These are phyloP conservation scores for Penicillium cinerascens DNA, from an alignment of 495 filamentous ascomycete species.

Conservation along the genomic window DNA sequence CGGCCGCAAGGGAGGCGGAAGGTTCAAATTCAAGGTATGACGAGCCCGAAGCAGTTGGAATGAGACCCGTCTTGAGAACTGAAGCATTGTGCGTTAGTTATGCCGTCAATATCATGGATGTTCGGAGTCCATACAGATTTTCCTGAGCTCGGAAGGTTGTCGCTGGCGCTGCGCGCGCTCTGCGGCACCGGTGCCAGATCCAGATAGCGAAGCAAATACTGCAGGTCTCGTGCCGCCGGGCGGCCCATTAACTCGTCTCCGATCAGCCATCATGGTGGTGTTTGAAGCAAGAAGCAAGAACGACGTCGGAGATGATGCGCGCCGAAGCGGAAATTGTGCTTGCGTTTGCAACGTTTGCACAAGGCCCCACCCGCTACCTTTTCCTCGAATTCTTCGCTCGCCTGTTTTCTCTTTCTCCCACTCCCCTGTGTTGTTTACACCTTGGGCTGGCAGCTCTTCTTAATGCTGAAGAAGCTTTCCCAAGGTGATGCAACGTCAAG, in stretches of 20 bases:
- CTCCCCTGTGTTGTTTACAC: slow-evolving; percentile 15
- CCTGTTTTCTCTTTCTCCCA: slow-evolving; percentile 27
- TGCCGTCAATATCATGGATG: neutral
- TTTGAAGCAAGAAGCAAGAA: slow-evolving; percentile 12
- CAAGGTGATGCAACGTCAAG: neutral
- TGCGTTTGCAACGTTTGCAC: slow-evolving; percentile 45
- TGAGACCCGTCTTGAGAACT: slow-evolving; percentile 90
- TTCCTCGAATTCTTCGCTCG: slow-evolving; percentile 26
- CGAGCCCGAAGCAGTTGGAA: slow-evolving; percentile 89
- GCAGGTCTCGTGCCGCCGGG: slow-evolving; percentile 72
- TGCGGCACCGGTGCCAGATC: slow-evolving; percentile 34
- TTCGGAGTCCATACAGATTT: slow-evolving; percentile 66
- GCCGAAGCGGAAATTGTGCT: slow-evolving; percentile 37
- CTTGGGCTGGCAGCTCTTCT: slow-evolving; percentile 9
- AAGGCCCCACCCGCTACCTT: slow-evolving; percentile 18
- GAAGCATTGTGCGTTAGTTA: slow-evolving; percentile 10
- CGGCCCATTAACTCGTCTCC: slow-evolving; percentile 89
- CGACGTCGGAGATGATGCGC: slow-evolving; percentile 13
- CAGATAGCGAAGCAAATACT: slow-evolving; percentile 53
- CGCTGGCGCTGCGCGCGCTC: slow-evolving; percentile 49
- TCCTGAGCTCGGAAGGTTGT: slow-evolving; percentile 64
- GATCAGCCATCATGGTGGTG: slow-evolving; percentile 63
- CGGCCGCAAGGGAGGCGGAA: slow-evolving; percentile 46
- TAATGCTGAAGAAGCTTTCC: slow-evolving; percentile 19
- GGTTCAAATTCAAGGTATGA: slow-evolving; percentile 86